Percentiles rank a stretch among this genome's conserved stretches.
phyloP scores from a whole-genome alignment of 2,329 filamentous ascomycete genomes.

The Alternaria panax region DNA sequence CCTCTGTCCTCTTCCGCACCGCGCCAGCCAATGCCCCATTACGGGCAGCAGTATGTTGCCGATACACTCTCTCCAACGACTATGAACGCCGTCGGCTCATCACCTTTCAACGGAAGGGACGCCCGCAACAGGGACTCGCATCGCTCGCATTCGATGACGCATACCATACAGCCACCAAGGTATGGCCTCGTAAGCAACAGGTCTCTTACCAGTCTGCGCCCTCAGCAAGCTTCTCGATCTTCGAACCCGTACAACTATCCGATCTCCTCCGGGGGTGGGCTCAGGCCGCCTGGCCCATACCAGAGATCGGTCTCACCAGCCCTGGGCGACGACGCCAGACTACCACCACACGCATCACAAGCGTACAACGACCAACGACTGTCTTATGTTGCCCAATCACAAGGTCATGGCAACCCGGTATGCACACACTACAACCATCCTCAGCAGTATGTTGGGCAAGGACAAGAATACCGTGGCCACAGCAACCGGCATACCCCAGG shows the following conservation, averaged over 20 bases:
- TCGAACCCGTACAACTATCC: conserved; percentile 54
- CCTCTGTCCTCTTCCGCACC: conserved; percentile 51
- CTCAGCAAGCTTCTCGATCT: conserved; percentile 46
- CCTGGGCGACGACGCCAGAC: conserved; percentile 50
- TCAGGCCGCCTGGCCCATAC: conserved; percentile 51
- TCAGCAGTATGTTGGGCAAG: conserved; percentile 4
- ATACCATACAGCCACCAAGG: conserved; percentile 38
- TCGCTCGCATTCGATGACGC: conserved; percentile 53
- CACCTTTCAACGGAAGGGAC: conserved; percentile 32
- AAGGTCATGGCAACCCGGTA: not conserved
- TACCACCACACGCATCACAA: conserved; percentile 27
- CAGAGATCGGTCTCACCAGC: conserved; percentile 55
- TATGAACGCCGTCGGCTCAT: conserved; percentile 42
- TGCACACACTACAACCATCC: not conserved
- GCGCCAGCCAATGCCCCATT: conserved; percentile 51
- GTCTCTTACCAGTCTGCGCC: conserved; percentile 56
- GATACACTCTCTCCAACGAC: conserved; percentile 48
- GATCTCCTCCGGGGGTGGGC: conserved; percentile 10
- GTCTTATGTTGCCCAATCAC: conserved; percentile 6
- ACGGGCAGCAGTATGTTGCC: conserved; percentile 51
- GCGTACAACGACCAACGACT: conserved; percentile 21
- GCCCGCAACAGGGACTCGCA: conserved; percentile 44
- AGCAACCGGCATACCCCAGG: conserved; percentile 15
- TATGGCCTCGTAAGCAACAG: conserved; percentile 52
- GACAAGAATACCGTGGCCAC: conserved; percentile 3